phyloP scores from a whole-genome alignment of 169 alveolate species.

The Nephromyces sp. region DNA sequence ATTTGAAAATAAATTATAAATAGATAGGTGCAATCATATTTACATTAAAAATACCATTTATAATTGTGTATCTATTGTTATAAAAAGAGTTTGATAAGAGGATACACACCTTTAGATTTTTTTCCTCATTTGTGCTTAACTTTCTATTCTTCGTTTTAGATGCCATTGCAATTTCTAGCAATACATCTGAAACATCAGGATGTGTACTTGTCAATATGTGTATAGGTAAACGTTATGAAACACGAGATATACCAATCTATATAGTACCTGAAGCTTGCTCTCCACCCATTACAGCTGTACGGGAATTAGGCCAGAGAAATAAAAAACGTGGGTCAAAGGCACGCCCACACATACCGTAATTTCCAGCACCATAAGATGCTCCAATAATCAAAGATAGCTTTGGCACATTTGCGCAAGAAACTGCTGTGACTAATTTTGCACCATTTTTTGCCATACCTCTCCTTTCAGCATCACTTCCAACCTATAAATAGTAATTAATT shows the following conservation, averaged over 20 bases:
- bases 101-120: neutral
- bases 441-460: constrained; percentile 81
- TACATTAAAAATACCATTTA: neutral
- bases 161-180: constrained; percentile 8
- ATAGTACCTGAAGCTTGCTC: constrained; percentile 49
- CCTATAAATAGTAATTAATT: neutral
- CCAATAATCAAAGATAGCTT: constrained; percentile 60
- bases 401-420: constrained; percentile 64
- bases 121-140: neutral
- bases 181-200: neutral
- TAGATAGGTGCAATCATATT: neutral
- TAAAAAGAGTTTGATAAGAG: neutral
- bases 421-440: constrained; percentile 69
- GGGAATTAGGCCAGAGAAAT: constrained; percentile 66
- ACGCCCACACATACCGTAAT: constrained; percentile 82
- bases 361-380: constrained; percentile 65
- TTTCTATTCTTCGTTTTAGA: neutral
- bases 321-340: constrained; percentile 72
- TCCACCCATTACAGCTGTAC: constrained; percentile 74
- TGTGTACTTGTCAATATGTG: neutral
- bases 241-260: neutral
- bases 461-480: constrained; percentile 61
- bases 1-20: neutral
- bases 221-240: neutral
- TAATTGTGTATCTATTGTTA: neutral